These are phyloP conservation scores for Neurospora sp. DNA, from an alignment of 495 filamentous ascomycete species.

Conservation along the genomic window DNA sequence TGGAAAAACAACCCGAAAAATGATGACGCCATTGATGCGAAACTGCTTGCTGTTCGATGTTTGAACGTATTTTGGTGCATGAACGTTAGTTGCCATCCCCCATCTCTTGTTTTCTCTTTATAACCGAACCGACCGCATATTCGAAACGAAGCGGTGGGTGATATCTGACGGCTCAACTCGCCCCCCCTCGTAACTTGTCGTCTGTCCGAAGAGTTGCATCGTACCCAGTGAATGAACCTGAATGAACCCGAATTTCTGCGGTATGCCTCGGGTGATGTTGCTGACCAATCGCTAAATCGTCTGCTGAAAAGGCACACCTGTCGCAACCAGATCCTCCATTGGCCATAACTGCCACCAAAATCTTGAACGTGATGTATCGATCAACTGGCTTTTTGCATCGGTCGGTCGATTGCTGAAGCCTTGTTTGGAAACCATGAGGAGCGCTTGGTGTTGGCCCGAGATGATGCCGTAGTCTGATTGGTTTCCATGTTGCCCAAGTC, in stretches of 20 bases:
- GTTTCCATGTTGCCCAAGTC: neutral
- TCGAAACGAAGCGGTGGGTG: slow-evolving; percentile 51
- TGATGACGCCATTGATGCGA: slow-evolving; percentile 21
- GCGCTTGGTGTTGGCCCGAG: neutral
- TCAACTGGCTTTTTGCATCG: neutral
- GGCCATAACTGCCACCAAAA: neutral
- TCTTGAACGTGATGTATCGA: neutral
- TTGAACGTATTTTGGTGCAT: slow-evolving; percentile 7
- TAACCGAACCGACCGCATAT: slow-evolving; percentile 20
- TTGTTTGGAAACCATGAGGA: neutral
- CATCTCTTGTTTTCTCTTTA: slow-evolving; percentile 9
- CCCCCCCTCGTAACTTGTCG: neutral
- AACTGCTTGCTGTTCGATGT: slow-evolving; percentile 5
- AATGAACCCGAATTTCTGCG: neutral
- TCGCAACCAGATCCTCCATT: neutral
- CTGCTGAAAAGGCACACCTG: neutral
- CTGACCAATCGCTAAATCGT: neutral
- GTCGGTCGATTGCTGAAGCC: neutral
- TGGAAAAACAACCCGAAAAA: slow-evolving; percentile 12
- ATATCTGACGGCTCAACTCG: slow-evolving; percentile 48
- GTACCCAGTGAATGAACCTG: neutral
- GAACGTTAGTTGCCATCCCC: slow-evolving; percentile 1
- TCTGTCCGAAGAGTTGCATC: neutral
- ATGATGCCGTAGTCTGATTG: neutral
- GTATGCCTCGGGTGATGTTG: neutral